These are phyloP conservation scores for Hemileia vastatrix DNA, from an alignment of 1,284 basidiomycete genomes.

Conservation along the genomic window DNA sequence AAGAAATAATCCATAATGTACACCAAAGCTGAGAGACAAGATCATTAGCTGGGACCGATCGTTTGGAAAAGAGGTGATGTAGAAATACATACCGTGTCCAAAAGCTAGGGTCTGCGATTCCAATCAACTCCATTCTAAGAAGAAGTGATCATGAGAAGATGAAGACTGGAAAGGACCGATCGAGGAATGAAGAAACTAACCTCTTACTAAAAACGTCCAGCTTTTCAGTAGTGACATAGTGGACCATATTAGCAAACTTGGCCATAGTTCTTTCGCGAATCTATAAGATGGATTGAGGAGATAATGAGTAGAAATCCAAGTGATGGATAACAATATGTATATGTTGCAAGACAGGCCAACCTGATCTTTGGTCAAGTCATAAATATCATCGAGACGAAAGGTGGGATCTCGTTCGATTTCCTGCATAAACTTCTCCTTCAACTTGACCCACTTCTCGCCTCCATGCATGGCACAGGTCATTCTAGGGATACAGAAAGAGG, in stretches of 20 bases:
- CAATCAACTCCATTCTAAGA: conserved; percentile 29
- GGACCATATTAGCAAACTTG: conserved; percentile 37
- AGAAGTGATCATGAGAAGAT: not conserved
- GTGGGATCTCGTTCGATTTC: conserved; percentile 49
- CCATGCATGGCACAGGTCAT: conserved; percentile 47
- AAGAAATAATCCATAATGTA: conserved; percentile 52
- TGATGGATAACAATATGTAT: not conserved
- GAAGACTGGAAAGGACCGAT: not conserved
- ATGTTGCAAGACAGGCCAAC: conserved; percentile 48
- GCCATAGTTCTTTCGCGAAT: conserved; percentile 42
- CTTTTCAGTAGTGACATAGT: conserved; percentile 47
- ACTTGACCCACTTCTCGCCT: conserved; percentile 37
- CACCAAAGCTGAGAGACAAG: conserved; percentile 49
- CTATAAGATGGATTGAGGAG: not conserved
- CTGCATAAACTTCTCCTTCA: conserved; percentile 38
- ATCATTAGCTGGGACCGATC: not conserved
- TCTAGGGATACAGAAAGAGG: conserved; percentile 25
- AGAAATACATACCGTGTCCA: conserved; percentile 48
- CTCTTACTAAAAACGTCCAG: conserved; percentile 50
- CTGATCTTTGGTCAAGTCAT: conserved; percentile 52
- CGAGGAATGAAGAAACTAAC: conserved; percentile 1
- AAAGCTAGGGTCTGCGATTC: conserved; percentile 51
- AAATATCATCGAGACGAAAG: conserved; percentile 52
- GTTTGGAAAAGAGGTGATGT: not conserved
- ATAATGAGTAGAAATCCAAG: not conserved